Percentiles rank a stretch among this genome's conserved stretches.
Conservation (phyloP, 108 stramenopile genomes). For the Licmophora abbreviata region DNA sequence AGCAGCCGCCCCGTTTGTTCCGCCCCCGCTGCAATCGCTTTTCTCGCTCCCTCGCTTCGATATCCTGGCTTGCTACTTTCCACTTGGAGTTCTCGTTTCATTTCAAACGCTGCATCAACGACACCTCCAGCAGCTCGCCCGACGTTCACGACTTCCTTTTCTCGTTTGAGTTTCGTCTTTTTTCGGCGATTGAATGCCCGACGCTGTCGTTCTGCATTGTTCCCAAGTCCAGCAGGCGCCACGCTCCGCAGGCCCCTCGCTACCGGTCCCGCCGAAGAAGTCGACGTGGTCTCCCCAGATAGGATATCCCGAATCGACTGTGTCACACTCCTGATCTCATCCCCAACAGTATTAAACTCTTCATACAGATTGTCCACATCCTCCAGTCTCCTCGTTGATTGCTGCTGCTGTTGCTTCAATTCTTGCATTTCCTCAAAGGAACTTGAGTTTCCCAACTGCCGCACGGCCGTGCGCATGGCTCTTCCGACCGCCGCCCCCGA, state of each 20-base stretch:
- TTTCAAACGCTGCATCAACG: slow-evolving; percentile 64
- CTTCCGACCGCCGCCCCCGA: slow-evolving; percentile 11
- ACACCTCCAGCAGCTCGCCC: slow-evolving; percentile 37
- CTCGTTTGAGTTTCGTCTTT: slow-evolving; percentile 38
- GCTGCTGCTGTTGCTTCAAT: neutral
- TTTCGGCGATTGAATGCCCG: slow-evolving; percentile 59
- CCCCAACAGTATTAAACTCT: slow-evolving; percentile 54
- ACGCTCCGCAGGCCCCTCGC: slow-evolving; percentile 33
- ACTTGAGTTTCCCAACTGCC: slow-evolving; percentile 13
- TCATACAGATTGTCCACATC: slow-evolving; percentile 26
- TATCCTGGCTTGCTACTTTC: slow-evolving; percentile 67
- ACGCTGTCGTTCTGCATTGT: slow-evolving; percentile 27
- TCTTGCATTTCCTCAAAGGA: slow-evolving; percentile 9
- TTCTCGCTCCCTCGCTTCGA: slow-evolving; percentile 47
- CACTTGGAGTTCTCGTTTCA: slow-evolving; percentile 53
- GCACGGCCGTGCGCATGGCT: slow-evolving; percentile 7
- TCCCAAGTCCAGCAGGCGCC: slow-evolving; percentile 43
- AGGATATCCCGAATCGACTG: slow-evolving; percentile 61
- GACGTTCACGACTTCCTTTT: slow-evolving; percentile 47
- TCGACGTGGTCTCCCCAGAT: slow-evolving; percentile 12
- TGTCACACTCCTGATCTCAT: slow-evolving; percentile 67
- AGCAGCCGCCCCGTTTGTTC: slow-evolving; percentile 24
- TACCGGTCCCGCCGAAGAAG: neutral
- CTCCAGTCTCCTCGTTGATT: slow-evolving; percentile 1
- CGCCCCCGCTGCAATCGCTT: slow-evolving; percentile 43